These are phyloP conservation scores for Clonostachys chloroleuca DNA, from an alignment of 2,329 filamentous ascomycete genomes.

Conservation along the genomic window DNA sequence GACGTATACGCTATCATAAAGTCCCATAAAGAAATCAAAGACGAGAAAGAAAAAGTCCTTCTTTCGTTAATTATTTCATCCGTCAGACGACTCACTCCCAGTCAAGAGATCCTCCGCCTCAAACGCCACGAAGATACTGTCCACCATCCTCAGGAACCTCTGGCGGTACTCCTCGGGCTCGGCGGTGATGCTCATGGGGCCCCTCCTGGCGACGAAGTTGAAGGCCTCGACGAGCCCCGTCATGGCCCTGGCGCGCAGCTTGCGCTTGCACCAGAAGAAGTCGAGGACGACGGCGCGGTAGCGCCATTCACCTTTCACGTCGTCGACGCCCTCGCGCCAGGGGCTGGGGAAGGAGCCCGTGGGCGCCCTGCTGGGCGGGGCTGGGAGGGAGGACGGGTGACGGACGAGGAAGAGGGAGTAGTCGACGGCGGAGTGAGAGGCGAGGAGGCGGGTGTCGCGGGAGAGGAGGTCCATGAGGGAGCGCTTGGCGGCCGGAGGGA, in stretches of 20 bases:
- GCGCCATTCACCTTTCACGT: constrained; percentile 59
- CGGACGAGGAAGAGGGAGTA: constrained; percentile 72
- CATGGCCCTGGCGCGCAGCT: constrained; percentile 60
- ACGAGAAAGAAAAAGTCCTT: background rate
- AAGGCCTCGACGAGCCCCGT: constrained; percentile 60
- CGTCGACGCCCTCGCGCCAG: constrained; percentile 60
- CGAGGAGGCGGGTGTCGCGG: constrained; percentile 59
- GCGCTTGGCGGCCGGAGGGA: constrained; percentile 49
- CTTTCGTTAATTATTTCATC: background rate
- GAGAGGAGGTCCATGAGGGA: constrained; percentile 51
- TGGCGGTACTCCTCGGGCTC: constrained; percentile 62
- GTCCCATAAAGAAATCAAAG: background rate
- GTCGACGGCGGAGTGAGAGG: constrained; percentile 62
- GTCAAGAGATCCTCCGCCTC: constrained; percentile 8
- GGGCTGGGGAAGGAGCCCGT: constrained; percentile 8
- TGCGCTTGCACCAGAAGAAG: constrained; percentile 78
- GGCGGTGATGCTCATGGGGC: constrained; percentile 73
- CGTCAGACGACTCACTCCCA: background rate
- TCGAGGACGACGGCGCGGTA: constrained; percentile 67
- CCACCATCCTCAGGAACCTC: constrained; percentile 44
- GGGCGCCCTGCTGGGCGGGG: background rate
- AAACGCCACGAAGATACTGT: constrained; percentile 30
- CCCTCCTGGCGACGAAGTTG: constrained; percentile 58
- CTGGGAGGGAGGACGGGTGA: constrained; percentile 8
- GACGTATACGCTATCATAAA: too few species aligned